Percentiles rank a stretch among this genome's conserved stretches.
Conservation (phyloP, 2,329 filamentous ascomycete species). For the Verticillium zaregamsianum region DNA sequence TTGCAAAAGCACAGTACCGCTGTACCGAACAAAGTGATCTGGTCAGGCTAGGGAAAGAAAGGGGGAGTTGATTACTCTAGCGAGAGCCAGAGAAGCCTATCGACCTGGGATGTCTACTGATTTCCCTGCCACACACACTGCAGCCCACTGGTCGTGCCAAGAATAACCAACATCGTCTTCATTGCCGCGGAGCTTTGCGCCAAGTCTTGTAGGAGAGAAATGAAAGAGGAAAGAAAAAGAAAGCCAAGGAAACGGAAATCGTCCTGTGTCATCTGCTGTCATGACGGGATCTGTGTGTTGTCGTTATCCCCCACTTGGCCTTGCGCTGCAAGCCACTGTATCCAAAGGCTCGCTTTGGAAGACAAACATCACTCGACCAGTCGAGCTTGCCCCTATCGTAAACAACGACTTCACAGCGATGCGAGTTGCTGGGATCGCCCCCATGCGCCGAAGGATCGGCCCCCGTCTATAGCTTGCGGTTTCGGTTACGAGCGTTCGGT, state of each 20-base stretch:
- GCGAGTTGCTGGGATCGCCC: neutral
- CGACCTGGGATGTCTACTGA: neutral
- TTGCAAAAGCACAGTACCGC: neutral
- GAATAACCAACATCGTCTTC: neutral
- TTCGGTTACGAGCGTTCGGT: neutral
- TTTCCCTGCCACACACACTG: neutral
- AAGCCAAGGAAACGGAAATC: neutral
- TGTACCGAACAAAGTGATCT: neutral
- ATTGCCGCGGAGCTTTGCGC: neutral
- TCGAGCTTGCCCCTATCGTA: neutral
- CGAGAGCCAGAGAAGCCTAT: neutral
- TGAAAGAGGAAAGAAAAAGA: neutral
- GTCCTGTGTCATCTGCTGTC: neutral
- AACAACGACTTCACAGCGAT: neutral
- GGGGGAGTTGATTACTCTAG: neutral
- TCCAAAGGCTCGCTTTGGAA: neutral
- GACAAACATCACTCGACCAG: neutral
- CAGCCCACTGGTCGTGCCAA: neutral
- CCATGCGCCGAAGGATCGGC: neutral
- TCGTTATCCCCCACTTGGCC: neutral
- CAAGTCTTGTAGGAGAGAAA: neutral
- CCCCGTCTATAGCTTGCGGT: neutral
- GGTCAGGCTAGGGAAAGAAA: neutral
- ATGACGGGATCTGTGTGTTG: neutral
- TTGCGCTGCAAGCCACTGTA: neutral